These are phyloP conservation scores for Vigna unguiculata DNA, from an alignment of 306 rosid genomes.

Conservation along the genomic window DNA sequence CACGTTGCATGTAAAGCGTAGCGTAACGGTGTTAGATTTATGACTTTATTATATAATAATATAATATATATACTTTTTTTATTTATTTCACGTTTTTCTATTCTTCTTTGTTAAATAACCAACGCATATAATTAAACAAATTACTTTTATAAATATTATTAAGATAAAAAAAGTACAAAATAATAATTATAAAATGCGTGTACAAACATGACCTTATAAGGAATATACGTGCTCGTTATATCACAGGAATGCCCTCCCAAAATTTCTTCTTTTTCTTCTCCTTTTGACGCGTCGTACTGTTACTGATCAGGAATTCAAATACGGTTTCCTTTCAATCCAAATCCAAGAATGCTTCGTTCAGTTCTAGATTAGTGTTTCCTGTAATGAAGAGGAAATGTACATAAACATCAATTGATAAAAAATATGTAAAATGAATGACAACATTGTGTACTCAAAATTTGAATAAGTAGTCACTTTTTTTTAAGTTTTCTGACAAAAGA, in stretches of 20 bases:
- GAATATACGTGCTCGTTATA: neutral
- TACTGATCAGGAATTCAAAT: neutral
- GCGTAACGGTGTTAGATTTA: neutral
- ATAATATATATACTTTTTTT: neutral
- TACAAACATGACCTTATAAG: neutral
- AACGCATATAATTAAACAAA: too few species aligned
- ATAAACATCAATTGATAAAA: neutral
- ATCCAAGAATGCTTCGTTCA: neutral
- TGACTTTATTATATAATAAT: neutral
- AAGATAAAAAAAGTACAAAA: too few species aligned
- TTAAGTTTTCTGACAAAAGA: too few species aligned
- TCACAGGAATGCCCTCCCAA: neutral
- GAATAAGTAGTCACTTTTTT: neutral
- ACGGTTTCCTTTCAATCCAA: neutral
- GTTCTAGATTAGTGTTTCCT: neutral
- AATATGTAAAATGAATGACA: neutral
- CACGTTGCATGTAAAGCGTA: slow-evolving; percentile 40
- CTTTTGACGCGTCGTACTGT: neutral
- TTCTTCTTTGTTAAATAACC: neutral
- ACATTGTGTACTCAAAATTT: neutral
- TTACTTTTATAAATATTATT: too few species aligned
- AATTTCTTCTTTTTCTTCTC: neutral
- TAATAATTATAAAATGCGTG: too few species aligned
- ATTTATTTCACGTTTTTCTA: neutral
- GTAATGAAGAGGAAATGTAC: neutral